A percentile compares a stretch with the other conserved stretches of the same genome.
phyloP scores from a whole-genome alignment of 2,329 filamentous ascomycete genomes.

The Fusarium begoniae region DNA sequence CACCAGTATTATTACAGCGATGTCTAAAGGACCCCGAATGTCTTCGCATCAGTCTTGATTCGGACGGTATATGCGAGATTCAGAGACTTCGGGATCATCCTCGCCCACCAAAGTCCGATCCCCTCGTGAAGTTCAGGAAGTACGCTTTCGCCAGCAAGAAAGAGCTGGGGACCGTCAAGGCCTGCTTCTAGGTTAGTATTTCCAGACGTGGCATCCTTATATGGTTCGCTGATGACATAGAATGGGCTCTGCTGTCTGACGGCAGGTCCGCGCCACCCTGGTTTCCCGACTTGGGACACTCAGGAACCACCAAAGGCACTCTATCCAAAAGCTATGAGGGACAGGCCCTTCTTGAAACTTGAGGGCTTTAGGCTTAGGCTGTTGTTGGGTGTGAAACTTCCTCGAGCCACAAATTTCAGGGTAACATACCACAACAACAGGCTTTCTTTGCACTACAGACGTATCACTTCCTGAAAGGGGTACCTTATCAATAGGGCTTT shows the following conservation, averaged over 20 bases:
- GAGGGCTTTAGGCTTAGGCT: neutral
- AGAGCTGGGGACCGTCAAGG: too few relatives aligned
- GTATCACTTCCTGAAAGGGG: too few relatives aligned
- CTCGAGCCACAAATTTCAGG: neutral
- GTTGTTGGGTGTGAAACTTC: neutral
- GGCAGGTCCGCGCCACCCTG: accelerated
- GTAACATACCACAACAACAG: neutral
- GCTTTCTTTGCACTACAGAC: too few relatives aligned
- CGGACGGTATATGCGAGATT: neutral
- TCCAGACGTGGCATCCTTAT: accelerated
- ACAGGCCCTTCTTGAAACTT: neutral
- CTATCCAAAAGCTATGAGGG: neutral
- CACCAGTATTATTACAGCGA: neutral
- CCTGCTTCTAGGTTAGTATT: neutral
- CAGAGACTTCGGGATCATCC: neutral
- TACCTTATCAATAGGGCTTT: too few relatives aligned
- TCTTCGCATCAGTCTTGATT: neutral
- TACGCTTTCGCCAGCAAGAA: neutral
- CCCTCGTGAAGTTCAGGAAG: neutral
- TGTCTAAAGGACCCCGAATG: accelerated
- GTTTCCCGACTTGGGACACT: neutral
- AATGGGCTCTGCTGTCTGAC: neutral
- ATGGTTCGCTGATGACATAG: neutral
- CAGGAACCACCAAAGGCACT: neutral
- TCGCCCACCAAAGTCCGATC: neutral